Percentiles rank a stretch among this genome's conserved stretches.
These are phyloP conservation scores for Chrysanthemum seticuspe DNA, from an alignment of 129 eudicot genomes.

Conservation along the genomic window DNA sequence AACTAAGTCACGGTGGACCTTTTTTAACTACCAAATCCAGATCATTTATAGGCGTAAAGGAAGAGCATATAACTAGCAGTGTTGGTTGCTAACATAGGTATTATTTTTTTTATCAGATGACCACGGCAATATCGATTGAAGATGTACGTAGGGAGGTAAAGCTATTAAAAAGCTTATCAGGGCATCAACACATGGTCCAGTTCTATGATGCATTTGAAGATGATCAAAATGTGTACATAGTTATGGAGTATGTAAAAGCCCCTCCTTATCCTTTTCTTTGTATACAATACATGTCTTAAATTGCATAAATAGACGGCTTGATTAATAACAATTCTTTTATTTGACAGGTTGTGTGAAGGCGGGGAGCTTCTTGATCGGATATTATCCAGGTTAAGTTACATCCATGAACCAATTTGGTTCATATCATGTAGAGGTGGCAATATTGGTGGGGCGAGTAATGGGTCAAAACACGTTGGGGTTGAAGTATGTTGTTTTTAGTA, in stretches of 20 bases:
- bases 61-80: neutral
- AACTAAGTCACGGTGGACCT: no score
- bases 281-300: neutral
- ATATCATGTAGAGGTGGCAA: slow-evolving; percentile 4
- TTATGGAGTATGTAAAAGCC: slow-evolving; percentile 75
- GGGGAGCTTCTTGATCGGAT: slow-evolving; percentile 94
- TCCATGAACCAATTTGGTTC: neutral
- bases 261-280: slow-evolving; percentile 2
- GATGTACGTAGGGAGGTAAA: slow-evolving; percentile 96
- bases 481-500: neutral
- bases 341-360: slow-evolving; percentile 86
- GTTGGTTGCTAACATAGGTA: slow-evolving; percentile 16
- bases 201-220: slow-evolving; percentile 95
- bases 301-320: neutral
- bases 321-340: slow-evolving; percentile 23
- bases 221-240: slow-evolving; percentile 76
- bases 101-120: slow-evolving; percentile 59
- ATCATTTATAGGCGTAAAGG: no score
- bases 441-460: neutral
- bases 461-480: neutral
- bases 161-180: slow-evolving; percentile 82
- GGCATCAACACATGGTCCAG: slow-evolving; percentile 74
- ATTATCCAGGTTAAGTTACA: slow-evolving; percentile 61
- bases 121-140: slow-evolving; percentile 90
- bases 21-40: no score